These are phyloP conservation scores for Mycena citricolor DNA, from an alignment of 1,284 basidiomycete species.

Conservation along the genomic window DNA sequence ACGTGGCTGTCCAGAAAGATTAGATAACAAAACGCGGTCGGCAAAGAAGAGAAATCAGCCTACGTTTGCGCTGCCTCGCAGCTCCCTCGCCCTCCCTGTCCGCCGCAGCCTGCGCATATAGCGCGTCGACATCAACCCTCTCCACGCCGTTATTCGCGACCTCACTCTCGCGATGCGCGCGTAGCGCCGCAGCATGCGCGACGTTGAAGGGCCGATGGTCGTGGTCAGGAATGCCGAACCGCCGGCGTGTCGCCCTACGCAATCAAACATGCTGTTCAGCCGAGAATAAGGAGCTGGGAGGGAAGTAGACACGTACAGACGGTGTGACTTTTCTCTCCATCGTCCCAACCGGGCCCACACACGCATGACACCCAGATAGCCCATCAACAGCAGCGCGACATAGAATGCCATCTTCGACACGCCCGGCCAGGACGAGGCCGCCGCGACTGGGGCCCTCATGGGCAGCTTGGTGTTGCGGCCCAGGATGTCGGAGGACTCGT, in stretches of 20 bases:
- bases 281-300: conserved; percentile 12
- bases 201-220: conserved; percentile 80
- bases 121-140: conserved; percentile 29
- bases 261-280: conserved; percentile 20
- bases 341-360: conserved; percentile 44
- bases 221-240: conserved; percentile 77
- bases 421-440: conserved; percentile 33
- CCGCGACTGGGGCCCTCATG: conserved; percentile 36
- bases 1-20: conserved; percentile 14
- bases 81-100: conserved; percentile 33
- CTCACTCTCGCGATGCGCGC: conserved; percentile 48
- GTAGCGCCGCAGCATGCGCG: conserved; percentile 70
- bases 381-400: conserved; percentile 33
- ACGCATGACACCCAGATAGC: conserved; percentile 39
- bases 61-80: conserved; percentile 41
- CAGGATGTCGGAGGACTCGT: conserved; percentile 67
- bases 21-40: conserved; percentile 5
- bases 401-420: conserved; percentile 31
- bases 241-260: conserved; percentile 58
- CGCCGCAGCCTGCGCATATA: conserved; percentile 28
- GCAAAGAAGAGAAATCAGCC: conserved; percentile 9
- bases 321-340: conserved; percentile 58
- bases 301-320: conserved; percentile 48
- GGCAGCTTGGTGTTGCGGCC: conserved; percentile 51
- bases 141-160: conserved; percentile 37